Conservation (phyloP, 345 rosid species). For the Brassica napus region Da-Ae NC_063450.1:36928001-36928500, state of each 20-base stretch:
- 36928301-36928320: not conserved
- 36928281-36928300: conserved; percentile 44
- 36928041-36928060: not conserved
- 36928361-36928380: too few species aligned
- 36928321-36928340: conserved; percentile 35
- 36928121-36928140: not conserved
- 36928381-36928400: too few species aligned
- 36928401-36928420: too few species aligned
- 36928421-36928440: too few species aligned
- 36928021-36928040: not conserved
- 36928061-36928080: not conserved
- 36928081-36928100: not conserved
- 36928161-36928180: too few species aligned
- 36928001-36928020: not conserved
- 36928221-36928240: not conserved
- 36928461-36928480: too few species aligned
- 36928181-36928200: not conserved
- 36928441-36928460: too few species aligned
- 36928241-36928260: not conserved
- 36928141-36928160: not conserved
- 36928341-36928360: too few species aligned
- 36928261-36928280: too few species aligned
- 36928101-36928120: not conserved
- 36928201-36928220: not conserved
- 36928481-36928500: too few species aligned